Base-by-base conservation (phyloP, 352 stramenopile species). In the Aphanomyces euteiches region DNA sequence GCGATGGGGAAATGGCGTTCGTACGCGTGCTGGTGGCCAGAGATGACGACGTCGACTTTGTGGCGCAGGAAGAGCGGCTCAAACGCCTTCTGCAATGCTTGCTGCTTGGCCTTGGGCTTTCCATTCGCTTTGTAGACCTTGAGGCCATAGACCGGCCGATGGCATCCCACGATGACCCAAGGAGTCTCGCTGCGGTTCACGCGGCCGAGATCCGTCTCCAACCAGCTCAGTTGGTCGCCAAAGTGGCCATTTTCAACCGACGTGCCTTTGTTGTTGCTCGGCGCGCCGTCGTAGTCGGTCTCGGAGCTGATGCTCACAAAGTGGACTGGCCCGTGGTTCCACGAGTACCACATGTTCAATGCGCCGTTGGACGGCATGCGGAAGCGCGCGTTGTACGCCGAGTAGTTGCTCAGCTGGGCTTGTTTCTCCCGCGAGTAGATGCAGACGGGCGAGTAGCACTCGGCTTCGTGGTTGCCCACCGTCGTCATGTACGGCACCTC, bases 311-410 rank as follows among this genome's bases (percentile, higher is more conserved):
- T 80, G 10, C 83, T 80, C 4, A 88, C 90, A 63, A 95, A 90
- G 73, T 96, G 89, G 19, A 95, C 74, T 28, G 79, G 74, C 0
- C 86, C 88, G 63, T 96, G 77, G 59, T 96, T 81, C 65, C 95
- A 97, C 39, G 86, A 94, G 69, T 96, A 88, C 85, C 86, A 96
- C 85, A 96, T 96, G 72, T 93, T 93, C 58, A 83, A 67, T 37
- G 74, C 63, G 5, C 83, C 81, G 0, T 74, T 69, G 47, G 80
- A 90, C 17, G 89, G 89, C 89, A 96, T 96, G 61, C 88, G 85
- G 74, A 92, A 96, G 37, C 87, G 84, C 10, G 78, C 63, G 69
- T 96, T 96, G 74, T 85, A 96, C 1, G 89, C 88, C 41, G 78
- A 78, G 75, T 95, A 96, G 57, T 94, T 95, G 38, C 82, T 76